Base-by-base conservation (phyloP, 345 rosid genomes). In the Eucalyptus grandis region DNA sequence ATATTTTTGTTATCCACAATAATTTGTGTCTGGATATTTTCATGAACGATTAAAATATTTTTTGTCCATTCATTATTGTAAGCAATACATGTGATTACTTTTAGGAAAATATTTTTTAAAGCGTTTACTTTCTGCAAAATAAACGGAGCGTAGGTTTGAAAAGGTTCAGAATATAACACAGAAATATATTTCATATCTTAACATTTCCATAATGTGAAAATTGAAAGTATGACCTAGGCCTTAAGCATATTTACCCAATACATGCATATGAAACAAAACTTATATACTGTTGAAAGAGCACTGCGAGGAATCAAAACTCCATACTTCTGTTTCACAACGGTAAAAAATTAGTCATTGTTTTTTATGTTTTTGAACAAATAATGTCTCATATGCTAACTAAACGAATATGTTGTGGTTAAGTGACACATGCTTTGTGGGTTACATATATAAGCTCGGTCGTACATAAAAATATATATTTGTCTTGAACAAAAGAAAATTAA, bases 11-110 rank as follows among this genome's bases (percentile, higher is more conserved):
- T 56, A 56, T 56, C 30, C 6, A 56, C 27, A 56, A 56, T 56
- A 54, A 56, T 22, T 22, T 9, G 22, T 54, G 3, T 56, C 1
- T 0, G 1, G 2, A 56, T 56, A 24, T 56, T 56, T 56, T 56
- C 30, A 22, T 56, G 1, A 56, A 10, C 1, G 0, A 24, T 24
- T 22, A 56, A 56, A 24, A 10, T 24, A 10, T 9, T 9, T 40
- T 56, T 56, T 56, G 62, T 56, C 30, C 1, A 56, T 56, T 24
- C 0, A 56, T 24, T 9, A 2, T 56, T 56, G 62, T 9, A 56
- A 56, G 13, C 13, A 24, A 56, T 2, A 56, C 6, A 10, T 0
- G 1, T 56, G 3, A 56, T 22, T 56, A 56, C 22, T 56, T 56
- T 56, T 56, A 56, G 62, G 2, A 56, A 56, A 56, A 22, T 9